Conservation (phyloP, 75 land plant species). For the Picea glauca region DNA sequence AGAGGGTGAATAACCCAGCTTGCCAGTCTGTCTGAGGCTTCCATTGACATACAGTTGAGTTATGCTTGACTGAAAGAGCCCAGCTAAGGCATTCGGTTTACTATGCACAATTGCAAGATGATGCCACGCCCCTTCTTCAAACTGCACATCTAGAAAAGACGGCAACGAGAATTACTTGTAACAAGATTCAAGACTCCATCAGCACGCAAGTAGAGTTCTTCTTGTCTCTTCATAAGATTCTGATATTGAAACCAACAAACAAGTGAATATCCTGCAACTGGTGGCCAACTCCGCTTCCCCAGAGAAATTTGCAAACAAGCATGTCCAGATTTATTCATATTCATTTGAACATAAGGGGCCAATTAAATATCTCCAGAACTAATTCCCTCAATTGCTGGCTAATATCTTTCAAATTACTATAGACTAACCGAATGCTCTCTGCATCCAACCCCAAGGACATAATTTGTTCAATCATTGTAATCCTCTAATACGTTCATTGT, state of each 20-base stretch:
- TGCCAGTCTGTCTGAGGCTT: slow-evolving; percentile 85
- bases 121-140: slow-evolving; percentile 92
- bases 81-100: slow-evolving; percentile 97
- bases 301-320: slow-evolving; percentile 85
- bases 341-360: slow-evolving; percentile 88
- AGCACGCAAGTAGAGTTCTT: slow-evolving; percentile 74
- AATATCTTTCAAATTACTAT: no score
- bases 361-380: slow-evolving; percentile 58
- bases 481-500: no score
- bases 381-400: slow-evolving; percentile 33
- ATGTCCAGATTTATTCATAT: slow-evolving; percentile 76
- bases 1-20: slow-evolving; percentile 87
- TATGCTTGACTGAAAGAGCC: slow-evolving; percentile 92
- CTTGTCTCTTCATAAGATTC: slow-evolving; percentile 42
- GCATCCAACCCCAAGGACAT: no score
- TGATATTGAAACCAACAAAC: slow-evolving; percentile 85
- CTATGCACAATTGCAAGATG: slow-evolving; percentile 95
- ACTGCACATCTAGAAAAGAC: slow-evolving; percentile 68
- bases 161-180: slow-evolving; percentile 74
- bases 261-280: slow-evolving; percentile 95
- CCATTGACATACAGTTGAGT: slow-evolving; percentile 91
- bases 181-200: slow-evolving; percentile 78
- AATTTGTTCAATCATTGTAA: no score
- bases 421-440: no score
- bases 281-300: slow-evolving; percentile 99